Evolutionary conservation across 495 filamentous ascomycete species (phyloP).

Genomic region (Chaetomidium leptoderma): DNA sequence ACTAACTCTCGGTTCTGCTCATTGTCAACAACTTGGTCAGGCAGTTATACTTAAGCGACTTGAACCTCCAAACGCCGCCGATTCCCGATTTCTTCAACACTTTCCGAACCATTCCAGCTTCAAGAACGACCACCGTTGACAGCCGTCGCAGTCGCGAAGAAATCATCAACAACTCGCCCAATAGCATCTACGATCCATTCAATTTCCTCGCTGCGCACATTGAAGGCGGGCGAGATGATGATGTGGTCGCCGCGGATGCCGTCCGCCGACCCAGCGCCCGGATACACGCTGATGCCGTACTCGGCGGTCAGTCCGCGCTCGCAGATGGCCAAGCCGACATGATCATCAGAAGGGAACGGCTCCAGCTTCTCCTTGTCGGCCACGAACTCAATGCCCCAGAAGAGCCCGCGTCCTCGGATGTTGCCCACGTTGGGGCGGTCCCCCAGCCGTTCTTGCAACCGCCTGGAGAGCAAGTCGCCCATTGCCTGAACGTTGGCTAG

Average conservation of each 20-base stretch:
- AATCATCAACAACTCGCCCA: constrained; percentile 37
- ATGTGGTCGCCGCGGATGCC: constrained; percentile 69
- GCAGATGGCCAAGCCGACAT: constrained; percentile 49
- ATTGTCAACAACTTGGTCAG: too few species aligned
- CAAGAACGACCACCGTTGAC: background rate
- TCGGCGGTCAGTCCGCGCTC: constrained; percentile 47
- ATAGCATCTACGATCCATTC: constrained; percentile 49
- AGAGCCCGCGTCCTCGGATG: constrained; percentile 60
- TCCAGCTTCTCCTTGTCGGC: constrained; percentile 44
- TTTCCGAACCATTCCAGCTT: too few species aligned
- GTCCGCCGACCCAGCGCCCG: constrained; percentile 62
- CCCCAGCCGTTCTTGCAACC: constrained; percentile 43
- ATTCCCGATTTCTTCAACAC: too few species aligned
- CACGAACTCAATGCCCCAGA: constrained; percentile 61
- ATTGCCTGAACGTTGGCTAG: constrained; percentile 49
- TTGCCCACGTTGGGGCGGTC: constrained; percentile 57
- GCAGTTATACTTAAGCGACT: too few species aligned
- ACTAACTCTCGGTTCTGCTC: too few species aligned
- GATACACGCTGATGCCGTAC: constrained; percentile 65
- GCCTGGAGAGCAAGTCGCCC: constrained; percentile 46
- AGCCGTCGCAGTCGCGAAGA: constrained; percentile 17
- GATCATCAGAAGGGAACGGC: constrained; percentile 42
- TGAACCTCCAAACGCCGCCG: too few species aligned
- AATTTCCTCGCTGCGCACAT: constrained; percentile 57
- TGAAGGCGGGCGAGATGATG: constrained; percentile 72